Base-by-base conservation (phyloP, 495 filamentous ascomycete species). In the Aspergillus olivimuriae region DNA sequence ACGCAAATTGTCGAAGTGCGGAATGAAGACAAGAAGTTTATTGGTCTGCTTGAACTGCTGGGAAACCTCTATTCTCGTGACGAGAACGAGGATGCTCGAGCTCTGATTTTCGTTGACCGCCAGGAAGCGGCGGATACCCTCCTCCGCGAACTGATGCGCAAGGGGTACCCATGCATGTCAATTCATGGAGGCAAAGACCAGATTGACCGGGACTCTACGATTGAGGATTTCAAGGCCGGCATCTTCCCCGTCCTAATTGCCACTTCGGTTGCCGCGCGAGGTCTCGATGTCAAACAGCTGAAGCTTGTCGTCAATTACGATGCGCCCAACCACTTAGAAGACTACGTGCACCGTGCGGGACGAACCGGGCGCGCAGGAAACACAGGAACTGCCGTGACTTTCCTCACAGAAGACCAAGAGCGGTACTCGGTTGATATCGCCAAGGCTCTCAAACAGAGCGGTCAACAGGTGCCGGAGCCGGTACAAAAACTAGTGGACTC, bases 241-340 rank as follows among this genome's bases (percentile, higher is more conserved):
- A 80, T 89, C 34, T 78, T 92, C 40, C 90, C 90, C 0, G 80
- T 99, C 41, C 65, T 99, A 59, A 82, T 95, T 56, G 94, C 94
- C 16, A 99, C 94, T 0, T 96, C 91, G 3, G 89, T 99, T 46
- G 94, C 94, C 4, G 94, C 94, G 31, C 84, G 94, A 54, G 94
- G 94, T 12, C 66, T 99, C 19, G 94, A 99, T 59, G 91, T 99
- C 30, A 95, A 96, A 62, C 89, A 97, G 62, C 70, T 99, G 19
- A 95, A 94, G 62, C 71, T 97, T 14, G 94, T 99, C 16, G 81
- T 99, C 56, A 99, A 99, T 53, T 99, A 89, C 57, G 94, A 99
- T 61, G 84, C 86, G 3, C 94, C 94, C 3, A 95, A 94, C 58
- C 94, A 99, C 65, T 69, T 94, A 23, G 94, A 99, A 65, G 94